Evolutionary conservation across 257 asterid genomes (phyloP).

Genomic region (Craterostigma plantagineum): DNA sequence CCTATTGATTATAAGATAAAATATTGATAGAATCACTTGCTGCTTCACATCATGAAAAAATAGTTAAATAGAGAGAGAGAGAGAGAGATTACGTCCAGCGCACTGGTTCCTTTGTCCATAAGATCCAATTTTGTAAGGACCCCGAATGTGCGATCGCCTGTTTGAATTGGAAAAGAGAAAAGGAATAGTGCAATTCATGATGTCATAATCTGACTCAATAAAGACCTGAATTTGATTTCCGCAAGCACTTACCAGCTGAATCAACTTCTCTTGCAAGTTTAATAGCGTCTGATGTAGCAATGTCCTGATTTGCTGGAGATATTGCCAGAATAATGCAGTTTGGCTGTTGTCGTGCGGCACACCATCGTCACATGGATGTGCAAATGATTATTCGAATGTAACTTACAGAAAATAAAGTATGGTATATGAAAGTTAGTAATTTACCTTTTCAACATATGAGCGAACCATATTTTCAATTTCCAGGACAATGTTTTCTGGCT

Average conservation of each 20-base stretch:
- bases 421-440: background rate
- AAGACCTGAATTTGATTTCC: background rate
- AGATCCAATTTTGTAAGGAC: conserved; percentile 90
- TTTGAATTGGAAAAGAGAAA: conserved; percentile 15
- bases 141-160: conserved; percentile 98
- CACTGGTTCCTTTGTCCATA: conserved; percentile 98
- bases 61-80: background rate
- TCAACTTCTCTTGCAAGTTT: conserved; percentile 94
- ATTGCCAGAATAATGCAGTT: conserved; percentile 80
- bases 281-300: conserved; percentile 95
- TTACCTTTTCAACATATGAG: conserved; percentile 79
- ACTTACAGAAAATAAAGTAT: too few species aligned
- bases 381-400: too few species aligned
- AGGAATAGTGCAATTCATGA: background rate
- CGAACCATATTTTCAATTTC: conserved; percentile 93
- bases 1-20: conserved; percentile 29
- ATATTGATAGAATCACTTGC: background rate
- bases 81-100: conserved; percentile 42
- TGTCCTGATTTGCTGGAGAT: conserved; percentile 98
- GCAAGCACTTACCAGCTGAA: conserved; percentile 36
- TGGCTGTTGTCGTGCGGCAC: conserved; percentile 68
- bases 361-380: conserved; percentile 1
- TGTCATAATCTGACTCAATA: background rate
- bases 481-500: conserved; percentile 63
- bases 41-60: background rate